A percentile compares a stretch with the other conserved stretches of the same genome.
Evolutionary conservation across 805 yeast species (phyloP).

Genomic region (Candida coquimbonensis): DNA sequence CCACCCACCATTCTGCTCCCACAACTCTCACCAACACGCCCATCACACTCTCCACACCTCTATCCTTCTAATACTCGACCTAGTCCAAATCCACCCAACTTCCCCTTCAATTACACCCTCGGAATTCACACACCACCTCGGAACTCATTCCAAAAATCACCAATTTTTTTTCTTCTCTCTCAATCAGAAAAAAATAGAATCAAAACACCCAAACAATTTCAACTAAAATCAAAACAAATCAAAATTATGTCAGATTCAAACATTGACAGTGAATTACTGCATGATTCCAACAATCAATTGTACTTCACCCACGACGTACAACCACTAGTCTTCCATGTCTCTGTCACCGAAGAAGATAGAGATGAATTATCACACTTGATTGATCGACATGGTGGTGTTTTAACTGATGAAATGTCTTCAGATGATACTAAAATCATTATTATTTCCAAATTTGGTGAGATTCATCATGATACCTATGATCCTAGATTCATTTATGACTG

Average conservation of each 20-base stretch:
- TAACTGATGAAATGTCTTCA: slow-evolving; percentile 4
- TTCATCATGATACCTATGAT: slow-evolving; percentile 13
- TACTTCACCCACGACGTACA: slow-evolving; percentile 2
- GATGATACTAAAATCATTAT: slow-evolving; percentile 9
- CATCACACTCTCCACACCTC: background rate
- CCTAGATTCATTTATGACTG: slow-evolving; percentile 19
- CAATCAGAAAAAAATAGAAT: background rate
- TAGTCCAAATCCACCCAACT: too few species aligned
- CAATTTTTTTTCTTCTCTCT: background rate
- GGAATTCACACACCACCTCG: background rate
- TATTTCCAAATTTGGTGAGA: slow-evolving; percentile 16
- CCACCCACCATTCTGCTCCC: background rate
- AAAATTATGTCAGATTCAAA: slow-evolving; percentile 3
- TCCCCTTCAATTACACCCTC: background rate
- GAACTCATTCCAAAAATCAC: background rate
- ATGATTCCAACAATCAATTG: slow-evolving; percentile 1
- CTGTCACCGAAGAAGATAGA: slow-evolving; percentile 16
- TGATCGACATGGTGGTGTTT: slow-evolving; percentile 16
- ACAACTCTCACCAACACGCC: background rate
- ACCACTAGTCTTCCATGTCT: slow-evolving; percentile 18
- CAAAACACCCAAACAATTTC: slow-evolving; percentile 7
- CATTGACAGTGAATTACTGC: slow-evolving; percentile 10
- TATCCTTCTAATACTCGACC: too few species aligned
- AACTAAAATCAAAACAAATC: background rate
- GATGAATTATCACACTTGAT: slow-evolving; percentile 8